Evolutionary conservation across 73 alveolate species (phyloP), one percentile per base, ranked within the genome.

Genomic region (Durusdinium trenchii): DNA sequence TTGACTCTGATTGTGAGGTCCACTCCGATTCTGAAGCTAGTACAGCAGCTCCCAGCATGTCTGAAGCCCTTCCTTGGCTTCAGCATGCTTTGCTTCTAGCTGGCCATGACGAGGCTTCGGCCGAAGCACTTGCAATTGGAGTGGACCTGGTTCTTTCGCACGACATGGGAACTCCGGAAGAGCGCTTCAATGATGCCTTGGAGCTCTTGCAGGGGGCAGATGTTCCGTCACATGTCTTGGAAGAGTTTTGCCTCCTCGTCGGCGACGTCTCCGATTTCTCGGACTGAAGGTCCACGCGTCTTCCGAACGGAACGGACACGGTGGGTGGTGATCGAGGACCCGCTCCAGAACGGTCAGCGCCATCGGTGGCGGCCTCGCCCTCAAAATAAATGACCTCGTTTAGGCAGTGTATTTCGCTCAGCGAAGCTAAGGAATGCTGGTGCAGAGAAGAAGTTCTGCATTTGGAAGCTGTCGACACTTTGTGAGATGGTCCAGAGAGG

Each of bases 21-120:
- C 47, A n/a, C n/a, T 54, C 92, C 3, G 94, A 84, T n/a, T 84
- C 94, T n/a, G 94, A 84, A n/a, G 94, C 75, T 23, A 84, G 94
- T 38, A 84, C 94, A 23, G 94, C 75, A n/a, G 52, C 94, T 38
- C 91, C 91, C 28, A 84, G 94, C 45, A 7, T 48, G 26, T 61
- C 48, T 6, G 52, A 84, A 18, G 51, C 75, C 38, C 76, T 84
- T 9, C 94, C 94, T 6, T 84, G 94, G 94, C 94, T 84, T 14
- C 75, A 62, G 51, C 76, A 84, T 35, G 94, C 94, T 6, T 62
- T 84, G 20, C 48, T 28, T 38, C 94, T 36, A 48, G 94, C 94
- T 20, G 94, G 94, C 6, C 36, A n/a, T n/a, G 76, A 84, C n/a
- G 78, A 84, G 54, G n/a, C 78, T 36, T 48, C 94, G 35, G 75